phyloP scores from a whole-genome alignment of 495 filamentous ascomycete genomes.

The Thermochaetoides thermophila region DNA sequence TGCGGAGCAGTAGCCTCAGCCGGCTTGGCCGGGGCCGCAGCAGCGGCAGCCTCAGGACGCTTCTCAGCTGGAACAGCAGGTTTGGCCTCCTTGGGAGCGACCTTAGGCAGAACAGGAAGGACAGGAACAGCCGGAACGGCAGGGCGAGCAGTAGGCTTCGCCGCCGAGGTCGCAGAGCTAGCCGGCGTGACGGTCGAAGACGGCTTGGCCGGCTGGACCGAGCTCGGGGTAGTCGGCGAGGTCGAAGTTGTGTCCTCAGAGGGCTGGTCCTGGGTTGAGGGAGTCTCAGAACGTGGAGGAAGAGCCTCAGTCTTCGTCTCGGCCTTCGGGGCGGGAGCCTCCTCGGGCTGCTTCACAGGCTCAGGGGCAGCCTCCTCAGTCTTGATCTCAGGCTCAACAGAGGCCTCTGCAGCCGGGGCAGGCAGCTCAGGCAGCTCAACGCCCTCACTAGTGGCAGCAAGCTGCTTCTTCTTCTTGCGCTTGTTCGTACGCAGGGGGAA shows the following conservation, averaged over 20 bases:
- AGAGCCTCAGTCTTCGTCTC: constrained; percentile 7
- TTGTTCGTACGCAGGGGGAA: constrained; percentile 44
- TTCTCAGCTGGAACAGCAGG: constrained; percentile 17
- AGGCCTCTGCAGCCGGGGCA: constrained; percentile 3
- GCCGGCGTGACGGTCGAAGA: constrained; percentile 15
- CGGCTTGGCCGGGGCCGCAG: constrained; percentile 5
- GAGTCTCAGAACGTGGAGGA: constrained; percentile 42
- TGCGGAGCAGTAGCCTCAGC: constrained; percentile 12
- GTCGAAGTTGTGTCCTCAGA: constrained; percentile 50
- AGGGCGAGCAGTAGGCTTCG: constrained; percentile 40
- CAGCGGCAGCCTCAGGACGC: constrained; percentile 14
- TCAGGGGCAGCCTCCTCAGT: constrained; percentile 10
- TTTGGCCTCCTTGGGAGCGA: constrained; percentile 25
- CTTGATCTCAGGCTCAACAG: neutral
- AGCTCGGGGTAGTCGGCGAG: constrained; percentile 58
- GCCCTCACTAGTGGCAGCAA: constrained; percentile 15
- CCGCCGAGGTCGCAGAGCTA: constrained; percentile 29
- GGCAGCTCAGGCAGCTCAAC: constrained; percentile 23
- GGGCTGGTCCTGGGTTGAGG: constrained; percentile 48
- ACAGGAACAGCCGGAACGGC: constrained; percentile 54
- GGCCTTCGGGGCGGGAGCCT: constrained; percentile 16
- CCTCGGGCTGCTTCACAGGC: constrained; percentile 4
- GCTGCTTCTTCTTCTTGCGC: constrained; percentile 21
- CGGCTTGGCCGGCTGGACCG: constrained; percentile 30
- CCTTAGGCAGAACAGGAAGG: constrained; percentile 50